Evolutionary conservation across 768 basidiomycete species (phyloP), one percentile per base, ranked within the genome.

Genomic region (Sutorius australiensis): DNA sequence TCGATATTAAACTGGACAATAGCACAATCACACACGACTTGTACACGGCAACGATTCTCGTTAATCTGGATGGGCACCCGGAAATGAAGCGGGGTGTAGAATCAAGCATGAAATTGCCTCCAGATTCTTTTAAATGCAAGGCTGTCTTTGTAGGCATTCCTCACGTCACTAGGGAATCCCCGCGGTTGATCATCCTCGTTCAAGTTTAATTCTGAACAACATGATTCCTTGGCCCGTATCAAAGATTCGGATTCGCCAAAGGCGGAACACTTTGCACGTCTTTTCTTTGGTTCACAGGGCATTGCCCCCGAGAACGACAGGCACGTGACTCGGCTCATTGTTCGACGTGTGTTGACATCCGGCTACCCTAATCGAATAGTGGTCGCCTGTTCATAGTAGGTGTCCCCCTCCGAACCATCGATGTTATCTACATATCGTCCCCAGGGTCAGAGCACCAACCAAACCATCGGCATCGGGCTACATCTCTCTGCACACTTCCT

Each of bases 391-490:
- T 59, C 33, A 55, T 59, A 17, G 58, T 60, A 28, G 34, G 57
- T 40, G 2, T 24, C 28, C 28, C 8, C 10, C 33, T 44, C 6
- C 7, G 14, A 10, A 27, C 13, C 11, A 12, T 38, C n/a, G 11
- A 39, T 6, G 1, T 7, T 10, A 3, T 40, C 6, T 34, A 31
- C 36, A 51, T 21, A 16, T 32, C 16, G 9, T 45, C n/a, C 46
- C 6, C 17, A 90, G 88, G 92, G 92, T 13, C 92, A 95, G 69
- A 82, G 91, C 14, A 95, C 92, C 3, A 84, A 78, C 6, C 95
- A 98, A 69, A 95, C 92, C 2, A 95, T 94, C 0, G 95, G 95
- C n/a, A 71, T 83, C 12, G 45, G 75, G 2, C 73, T 77, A 0
- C 81, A 86, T 49, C 69, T 88, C 51, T 76, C 92, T 3, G 84